phyloP scores from a whole-genome alignment of 169 alveolate species.

The Plasmodium billcollinsi region DNA sequence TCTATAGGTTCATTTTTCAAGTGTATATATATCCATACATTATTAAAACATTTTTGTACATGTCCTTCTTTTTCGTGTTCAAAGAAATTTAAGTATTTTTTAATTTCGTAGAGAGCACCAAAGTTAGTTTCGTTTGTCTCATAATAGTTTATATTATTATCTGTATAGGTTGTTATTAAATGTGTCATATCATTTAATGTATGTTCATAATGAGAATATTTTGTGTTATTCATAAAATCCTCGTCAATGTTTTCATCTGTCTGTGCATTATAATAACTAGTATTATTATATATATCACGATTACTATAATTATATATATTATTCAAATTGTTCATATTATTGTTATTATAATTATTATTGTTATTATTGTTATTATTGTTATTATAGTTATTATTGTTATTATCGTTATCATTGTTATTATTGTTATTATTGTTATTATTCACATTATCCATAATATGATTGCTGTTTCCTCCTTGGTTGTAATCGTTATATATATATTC shows the following conservation, averaged over 20 bases:
- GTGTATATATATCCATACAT: constrained; percentile 51
- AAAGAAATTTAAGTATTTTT: neutral
- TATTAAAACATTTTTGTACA: constrained; percentile 2
- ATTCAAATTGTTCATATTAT: too few relatives aligned
- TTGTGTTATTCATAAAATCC: too few relatives aligned
- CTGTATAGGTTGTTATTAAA: neutral
- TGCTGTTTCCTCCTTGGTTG: neutral
- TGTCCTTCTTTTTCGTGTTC: constrained; percentile 5
- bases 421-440: neutral
- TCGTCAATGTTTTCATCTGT: too few relatives aligned
- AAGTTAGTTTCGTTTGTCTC: neutral
- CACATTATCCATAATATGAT: neutral
- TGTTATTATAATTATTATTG: neutral
- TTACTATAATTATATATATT: too few relatives aligned
- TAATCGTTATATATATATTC: neutral
- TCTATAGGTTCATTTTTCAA: constrained; percentile 33
- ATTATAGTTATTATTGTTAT: neutral
- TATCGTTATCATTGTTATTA: neutral
- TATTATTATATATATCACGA: too few relatives aligned
- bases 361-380: neutral
- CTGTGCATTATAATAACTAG: too few relatives aligned
- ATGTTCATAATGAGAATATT: too few relatives aligned
- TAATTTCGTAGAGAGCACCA: neutral
- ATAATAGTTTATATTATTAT: neutral
- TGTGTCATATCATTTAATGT: neutral